Evolutionary conservation across 2,329 filamentous ascomycete genomes (phyloP).

Genomic region (Pleomassaria siparia): DNA sequence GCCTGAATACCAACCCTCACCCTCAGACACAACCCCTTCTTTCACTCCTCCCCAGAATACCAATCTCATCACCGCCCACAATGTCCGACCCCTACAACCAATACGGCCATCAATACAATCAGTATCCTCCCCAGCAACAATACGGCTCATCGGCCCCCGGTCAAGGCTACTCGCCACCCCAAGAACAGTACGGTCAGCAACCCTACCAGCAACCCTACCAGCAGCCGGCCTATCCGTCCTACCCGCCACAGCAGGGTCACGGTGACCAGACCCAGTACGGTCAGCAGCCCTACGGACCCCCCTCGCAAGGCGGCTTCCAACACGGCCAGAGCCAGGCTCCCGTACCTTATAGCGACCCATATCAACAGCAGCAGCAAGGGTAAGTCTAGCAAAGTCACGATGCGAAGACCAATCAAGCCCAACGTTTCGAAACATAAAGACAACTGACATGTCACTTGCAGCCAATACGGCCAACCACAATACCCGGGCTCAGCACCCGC

Average conservation of each 20-base stretch:
- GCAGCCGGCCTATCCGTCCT: slow-evolving; percentile 29
- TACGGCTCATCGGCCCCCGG: slow-evolving; percentile 36
- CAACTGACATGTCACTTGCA: slow-evolving; percentile 19
- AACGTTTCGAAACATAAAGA: slow-evolving; percentile 20
- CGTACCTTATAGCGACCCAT: slow-evolving; percentile 31
- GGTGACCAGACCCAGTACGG: slow-evolving; percentile 35
- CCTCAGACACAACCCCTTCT: too few species aligned
- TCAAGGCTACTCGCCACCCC: slow-evolving; percentile 33
- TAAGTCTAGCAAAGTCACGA: slow-evolving; percentile 15
- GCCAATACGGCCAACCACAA: slow-evolving; percentile 29
- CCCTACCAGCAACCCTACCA: slow-evolving; percentile 32
- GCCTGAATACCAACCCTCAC: too few species aligned
- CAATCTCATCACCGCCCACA: slow-evolving; percentile 13
- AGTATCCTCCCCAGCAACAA: slow-evolving; percentile 36
- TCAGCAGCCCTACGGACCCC: slow-evolving; percentile 49
- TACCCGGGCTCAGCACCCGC: slow-evolving; percentile 36
- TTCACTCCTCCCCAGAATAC: slow-evolving; percentile 2
- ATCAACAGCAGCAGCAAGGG: slow-evolving; percentile 41
- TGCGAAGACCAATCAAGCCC: not conserved
- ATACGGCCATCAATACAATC: slow-evolving; percentile 37
- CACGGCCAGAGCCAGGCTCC: slow-evolving; percentile 42
- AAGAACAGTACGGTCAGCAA: slow-evolving; percentile 30
- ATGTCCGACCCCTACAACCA: slow-evolving; percentile 59
- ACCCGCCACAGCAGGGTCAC: slow-evolving; percentile 37
- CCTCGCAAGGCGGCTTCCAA: slow-evolving; percentile 53